These are phyloP conservation scores for Isoetes taiwanensis DNA, from an alignment of 75 land plant species.

Conservation along the genomic window DNA sequence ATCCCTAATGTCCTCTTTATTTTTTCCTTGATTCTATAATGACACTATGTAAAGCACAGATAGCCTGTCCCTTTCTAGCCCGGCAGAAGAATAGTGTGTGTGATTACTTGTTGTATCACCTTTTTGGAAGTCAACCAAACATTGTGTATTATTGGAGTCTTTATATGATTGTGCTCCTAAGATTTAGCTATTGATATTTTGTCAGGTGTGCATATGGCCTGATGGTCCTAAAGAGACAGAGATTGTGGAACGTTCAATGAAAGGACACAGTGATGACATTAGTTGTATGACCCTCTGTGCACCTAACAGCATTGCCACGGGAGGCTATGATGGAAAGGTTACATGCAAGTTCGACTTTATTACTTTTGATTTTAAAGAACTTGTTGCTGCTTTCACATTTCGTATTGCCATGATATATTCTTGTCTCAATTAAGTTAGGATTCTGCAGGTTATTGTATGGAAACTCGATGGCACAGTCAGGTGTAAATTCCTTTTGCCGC, in stretches of 20 bases:
- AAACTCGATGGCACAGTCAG: constrained; percentile 29
- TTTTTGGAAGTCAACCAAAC: too few relatives aligned
- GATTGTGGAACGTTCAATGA: constrained; percentile 10
- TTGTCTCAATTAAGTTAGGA: neutral
- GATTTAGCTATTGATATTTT: too few relatives aligned
- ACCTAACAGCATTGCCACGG: constrained; percentile 22
- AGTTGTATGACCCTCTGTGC: constrained; percentile 16
- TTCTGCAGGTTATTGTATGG: constrained; percentile 23
- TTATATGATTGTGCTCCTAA: too few relatives aligned
- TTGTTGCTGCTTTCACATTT: neutral
- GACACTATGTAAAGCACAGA: too few relatives aligned
- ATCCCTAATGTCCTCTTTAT: too few relatives aligned
- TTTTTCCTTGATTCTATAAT: too few relatives aligned
- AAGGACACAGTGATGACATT: constrained; percentile 28
- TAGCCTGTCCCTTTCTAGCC: too few relatives aligned
- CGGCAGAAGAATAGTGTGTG: too few relatives aligned
- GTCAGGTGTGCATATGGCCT: constrained; percentile 26
- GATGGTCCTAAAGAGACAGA: constrained; percentile 19
- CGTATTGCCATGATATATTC: neutral
- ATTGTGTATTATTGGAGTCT: too few relatives aligned
- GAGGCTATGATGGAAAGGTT: constrained; percentile 30
- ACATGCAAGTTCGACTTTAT: neutral
- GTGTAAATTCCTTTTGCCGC: constrained; percentile 14
- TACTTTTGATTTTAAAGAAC: neutral
- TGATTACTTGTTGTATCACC: too few relatives aligned